Percentiles rank a stretch among this genome's conserved stretches.
Conservation (phyloP, 768 basidiomycete genomes). For the Ramaria sp. region DNA sequence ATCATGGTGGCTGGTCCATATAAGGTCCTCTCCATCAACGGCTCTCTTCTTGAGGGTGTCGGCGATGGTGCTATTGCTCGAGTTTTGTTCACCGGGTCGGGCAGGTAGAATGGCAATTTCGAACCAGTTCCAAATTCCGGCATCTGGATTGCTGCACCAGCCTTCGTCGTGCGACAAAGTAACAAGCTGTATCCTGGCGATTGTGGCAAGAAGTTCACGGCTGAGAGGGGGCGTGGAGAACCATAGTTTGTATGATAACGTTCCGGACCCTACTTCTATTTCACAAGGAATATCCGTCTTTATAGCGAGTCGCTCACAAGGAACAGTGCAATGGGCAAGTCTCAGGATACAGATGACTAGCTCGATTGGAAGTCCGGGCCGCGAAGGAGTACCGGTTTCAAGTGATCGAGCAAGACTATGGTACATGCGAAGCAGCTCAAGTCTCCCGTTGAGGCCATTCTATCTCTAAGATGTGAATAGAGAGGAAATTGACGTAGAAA, state of each 20-base stretch:
- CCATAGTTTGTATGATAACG: background rate
- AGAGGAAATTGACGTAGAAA: too few species aligned
- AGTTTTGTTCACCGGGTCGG: background rate
- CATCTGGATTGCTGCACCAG: slow-evolving; percentile 1
- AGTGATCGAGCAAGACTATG: background rate
- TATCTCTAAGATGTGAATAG: too few species aligned
- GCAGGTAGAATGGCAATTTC: slow-evolving; percentile 7
- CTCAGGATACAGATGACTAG: slow-evolving; percentile 9
- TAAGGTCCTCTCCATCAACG: slow-evolving; percentile 4
- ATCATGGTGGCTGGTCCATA: slow-evolving; percentile 11
- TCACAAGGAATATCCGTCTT: background rate
- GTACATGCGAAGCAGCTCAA: background rate
- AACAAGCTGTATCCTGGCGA: slow-evolving; percentile 2
- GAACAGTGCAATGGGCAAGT: slow-evolving; percentile 2
- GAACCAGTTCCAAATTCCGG: slow-evolving; percentile 14
- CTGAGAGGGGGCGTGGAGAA: slow-evolving; percentile 3
- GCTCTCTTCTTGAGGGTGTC: background rate
- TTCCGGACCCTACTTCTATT: background rate
- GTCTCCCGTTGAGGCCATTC: too few species aligned
- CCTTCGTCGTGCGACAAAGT: slow-evolving; percentile 13
- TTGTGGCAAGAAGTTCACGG: background rate
- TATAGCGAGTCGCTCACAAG: background rate
- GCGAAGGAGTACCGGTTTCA: background rate
- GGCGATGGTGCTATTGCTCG: too few species aligned
- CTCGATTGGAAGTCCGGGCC: slow-evolving; percentile 8